These are phyloP conservation scores for Lathyrus sativus DNA, from an alignment of 306 rosid genomes.

Conservation along the genomic window DNA sequence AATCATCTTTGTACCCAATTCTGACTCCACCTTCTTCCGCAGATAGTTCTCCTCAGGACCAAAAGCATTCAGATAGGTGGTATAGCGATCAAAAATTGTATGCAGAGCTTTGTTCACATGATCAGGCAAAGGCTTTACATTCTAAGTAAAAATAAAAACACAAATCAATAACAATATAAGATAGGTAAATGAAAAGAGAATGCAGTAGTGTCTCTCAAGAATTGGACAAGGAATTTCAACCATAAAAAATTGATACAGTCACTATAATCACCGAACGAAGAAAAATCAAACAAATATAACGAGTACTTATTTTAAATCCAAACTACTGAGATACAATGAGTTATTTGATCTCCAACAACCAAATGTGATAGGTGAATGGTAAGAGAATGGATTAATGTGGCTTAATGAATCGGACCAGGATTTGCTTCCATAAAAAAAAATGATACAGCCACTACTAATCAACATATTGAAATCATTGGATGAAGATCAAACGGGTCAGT, in stretches of 20 bases:
- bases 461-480: not conserved
- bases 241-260: not conserved
- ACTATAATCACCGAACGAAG: not conserved
- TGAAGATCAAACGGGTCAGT: not conserved
- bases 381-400: conserved; percentile 2
- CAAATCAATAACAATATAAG: conserved; percentile 25
- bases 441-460: not conserved
- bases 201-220: not conserved
- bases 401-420: not conserved
- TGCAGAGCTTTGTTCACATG: conserved; percentile 60
- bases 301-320: not conserved
- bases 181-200: conserved; percentile 14
- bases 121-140: conserved; percentile 67
- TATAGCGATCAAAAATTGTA: conserved; percentile 64
- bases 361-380: conserved; percentile 4
- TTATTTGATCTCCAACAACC: conserved; percentile 11
- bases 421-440: not conserved
- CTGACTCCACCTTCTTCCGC: conserved; percentile 89
- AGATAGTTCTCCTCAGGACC: conserved; percentile 79
- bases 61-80: conserved; percentile 80
- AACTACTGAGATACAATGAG: not conserved
- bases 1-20: conserved; percentile 86
- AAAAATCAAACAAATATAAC: not conserved
- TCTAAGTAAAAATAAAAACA: conserved; percentile 40
- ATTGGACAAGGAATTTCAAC: not conserved